Conservation (phyloP, 1,284 basidiomycete genomes). For the Ceratobasidium sp. region DNA sequence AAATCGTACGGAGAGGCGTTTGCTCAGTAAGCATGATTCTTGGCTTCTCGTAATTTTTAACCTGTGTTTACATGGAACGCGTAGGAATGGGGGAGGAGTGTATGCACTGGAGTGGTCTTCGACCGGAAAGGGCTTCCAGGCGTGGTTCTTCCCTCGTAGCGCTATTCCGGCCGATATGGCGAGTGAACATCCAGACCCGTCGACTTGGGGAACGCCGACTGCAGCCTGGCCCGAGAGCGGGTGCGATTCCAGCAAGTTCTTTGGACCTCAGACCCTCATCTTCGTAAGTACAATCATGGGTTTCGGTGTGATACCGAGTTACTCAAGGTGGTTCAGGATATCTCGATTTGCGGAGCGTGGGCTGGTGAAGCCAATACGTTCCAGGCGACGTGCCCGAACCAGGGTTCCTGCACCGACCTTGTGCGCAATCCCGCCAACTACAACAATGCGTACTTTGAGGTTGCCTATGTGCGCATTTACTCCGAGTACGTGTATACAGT, state of each 20-base stretch:
- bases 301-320: no score
- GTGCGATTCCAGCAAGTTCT: constrained; percentile 45
- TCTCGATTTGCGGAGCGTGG: constrained; percentile 37
- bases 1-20: constrained; percentile 49
- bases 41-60: not conserved
- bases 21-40: constrained; percentile 23
- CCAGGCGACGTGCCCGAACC: constrained; percentile 37
- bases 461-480: constrained; percentile 43
- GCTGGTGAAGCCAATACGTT: constrained; percentile 25
- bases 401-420: constrained; percentile 29
- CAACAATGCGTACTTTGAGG: constrained; percentile 42
- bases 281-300: no score
- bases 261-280: constrained; percentile 45
- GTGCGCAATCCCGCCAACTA: constrained; percentile 41
- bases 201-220: constrained; percentile 45
- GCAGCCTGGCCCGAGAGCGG: constrained; percentile 46
- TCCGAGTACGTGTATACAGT: constrained; percentile 11
- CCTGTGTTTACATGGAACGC: not conserved
- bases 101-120: constrained; percentile 50
- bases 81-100: constrained; percentile 49
- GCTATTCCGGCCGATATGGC: constrained; percentile 41
- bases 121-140: constrained; percentile 40
- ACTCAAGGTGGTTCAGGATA: constrained; percentile 5
- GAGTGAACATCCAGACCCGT: constrained; percentile 43
- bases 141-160: constrained; percentile 46